A percentile compares a stretch with the other conserved stretches of the same genome.
These are phyloP conservation scores for Amanita inopinata DNA, from an alignment of 768 basidiomycete genomes.

Conservation along the genomic window DNA sequence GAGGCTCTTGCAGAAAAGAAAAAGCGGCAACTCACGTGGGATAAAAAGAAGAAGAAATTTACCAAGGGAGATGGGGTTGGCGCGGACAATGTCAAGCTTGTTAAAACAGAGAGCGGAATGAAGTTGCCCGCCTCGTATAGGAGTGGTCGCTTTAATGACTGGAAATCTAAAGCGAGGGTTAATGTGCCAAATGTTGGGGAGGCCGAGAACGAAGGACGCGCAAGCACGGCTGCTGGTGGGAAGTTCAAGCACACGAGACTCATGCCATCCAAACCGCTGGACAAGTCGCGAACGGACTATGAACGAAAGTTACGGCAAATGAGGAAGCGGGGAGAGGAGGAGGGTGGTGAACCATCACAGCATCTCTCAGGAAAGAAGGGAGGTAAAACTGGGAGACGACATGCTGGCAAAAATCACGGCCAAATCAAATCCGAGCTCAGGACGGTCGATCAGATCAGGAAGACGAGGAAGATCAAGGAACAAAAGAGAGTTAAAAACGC, in stretches of 20 bases:
- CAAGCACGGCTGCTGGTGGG: conserved; percentile 35
- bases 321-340: conserved; percentile 43
- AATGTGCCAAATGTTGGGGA: conserved; percentile 79
- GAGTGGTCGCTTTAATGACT: conserved; percentile 91
- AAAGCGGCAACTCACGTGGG: conserved; percentile 74
- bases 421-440: conserved; percentile 79
- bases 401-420: conserved; percentile 49
- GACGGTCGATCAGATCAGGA: conserved; percentile 80
- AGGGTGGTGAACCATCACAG: conserved; percentile 16
- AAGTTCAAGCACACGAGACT: conserved; percentile 69
- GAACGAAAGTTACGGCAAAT: conserved; percentile 60
- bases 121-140: conserved; percentile 87
- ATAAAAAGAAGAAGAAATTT: conserved; percentile 94
- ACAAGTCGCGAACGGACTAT: conserved; percentile 63
- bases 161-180: conserved; percentile 74
- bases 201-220: conserved; percentile 38
- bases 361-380: conserved; percentile 15
- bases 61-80: conserved; percentile 78
- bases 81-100: conserved; percentile 88
- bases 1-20: conserved; percentile 52
- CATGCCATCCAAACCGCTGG: conserved; percentile 60
- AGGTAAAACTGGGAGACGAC: conserved; percentile 36
- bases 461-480: conserved; percentile 54
- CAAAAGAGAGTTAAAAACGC: conserved; percentile 72
- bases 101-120: conserved; percentile 87